Conservation (phyloP, 2,329 filamentous ascomycete species). For the Fusarium algeriense region DNA sequence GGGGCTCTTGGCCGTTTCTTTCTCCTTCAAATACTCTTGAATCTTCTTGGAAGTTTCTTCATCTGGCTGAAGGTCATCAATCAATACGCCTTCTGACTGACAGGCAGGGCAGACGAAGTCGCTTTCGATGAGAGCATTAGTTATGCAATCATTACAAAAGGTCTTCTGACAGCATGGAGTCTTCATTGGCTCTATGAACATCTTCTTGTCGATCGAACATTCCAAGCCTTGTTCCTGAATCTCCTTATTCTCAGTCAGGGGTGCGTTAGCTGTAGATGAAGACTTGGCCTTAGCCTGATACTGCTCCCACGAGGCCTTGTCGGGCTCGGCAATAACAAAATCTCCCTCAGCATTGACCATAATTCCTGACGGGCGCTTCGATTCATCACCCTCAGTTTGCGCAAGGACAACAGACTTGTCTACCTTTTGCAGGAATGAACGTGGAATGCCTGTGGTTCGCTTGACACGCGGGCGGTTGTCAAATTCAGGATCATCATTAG, state of each 20-base stretch:
- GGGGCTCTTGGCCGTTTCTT: slow-evolving; percentile 63
- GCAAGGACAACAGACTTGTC: slow-evolving; percentile 86
- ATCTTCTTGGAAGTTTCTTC: slow-evolving; percentile 83
- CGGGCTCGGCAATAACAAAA: slow-evolving; percentile 95
- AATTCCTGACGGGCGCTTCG: slow-evolving; percentile 87
- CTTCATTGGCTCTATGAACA: slow-evolving; percentile 99
- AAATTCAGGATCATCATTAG: slow-evolving; percentile 97
- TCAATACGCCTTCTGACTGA: slow-evolving; percentile 88
- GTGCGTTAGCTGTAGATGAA: slow-evolving; percentile 83
- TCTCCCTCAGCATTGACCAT: slow-evolving; percentile 99
- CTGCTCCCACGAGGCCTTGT: slow-evolving; percentile 96
- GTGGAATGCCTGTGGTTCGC: slow-evolving; percentile 95
- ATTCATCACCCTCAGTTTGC: slow-evolving; percentile 81
- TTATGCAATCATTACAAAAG: slow-evolving; percentile 99
- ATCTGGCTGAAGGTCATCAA: slow-evolving; percentile 90
- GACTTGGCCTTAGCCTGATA: slow-evolving; percentile 96
- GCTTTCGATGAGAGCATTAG: slow-evolving; percentile 97
- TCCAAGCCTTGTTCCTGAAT: slow-evolving; percentile 88
- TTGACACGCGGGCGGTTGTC: slow-evolving; percentile 95
- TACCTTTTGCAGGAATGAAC: slow-evolving; percentile 94
- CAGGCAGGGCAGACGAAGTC: slow-evolving; percentile 97
- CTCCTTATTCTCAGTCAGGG: slow-evolving; percentile 83
- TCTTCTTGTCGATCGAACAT: slow-evolving; percentile 95
- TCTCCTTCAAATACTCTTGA: slow-evolving; percentile 76
- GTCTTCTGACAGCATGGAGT: slow-evolving; percentile 98